phyloP scores from a whole-genome alignment of 2,329 filamentous ascomycete genomes.

The Xylariaceae sp. region DNA sequence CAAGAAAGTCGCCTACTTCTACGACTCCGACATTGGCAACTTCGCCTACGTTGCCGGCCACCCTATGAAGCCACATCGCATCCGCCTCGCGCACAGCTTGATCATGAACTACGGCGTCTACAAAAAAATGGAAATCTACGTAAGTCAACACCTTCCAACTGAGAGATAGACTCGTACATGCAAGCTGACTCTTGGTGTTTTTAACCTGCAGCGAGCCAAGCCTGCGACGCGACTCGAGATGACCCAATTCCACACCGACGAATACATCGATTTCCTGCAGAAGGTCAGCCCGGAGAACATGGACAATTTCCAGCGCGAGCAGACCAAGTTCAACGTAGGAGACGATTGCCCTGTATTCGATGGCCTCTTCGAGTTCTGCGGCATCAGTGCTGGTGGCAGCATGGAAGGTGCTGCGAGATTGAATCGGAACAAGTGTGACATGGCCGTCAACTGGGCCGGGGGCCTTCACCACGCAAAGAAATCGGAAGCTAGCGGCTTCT shows the following conservation, averaged over 20 bases:
- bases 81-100: constrained; percentile 89
- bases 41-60: constrained; percentile 96
- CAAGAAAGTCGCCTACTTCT: constrained; percentile 97
- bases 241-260: constrained; percentile 87
- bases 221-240: constrained; percentile 85
- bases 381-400: constrained; percentile 87
- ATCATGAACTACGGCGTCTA: constrained; percentile 96
- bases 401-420: constrained; percentile 90
- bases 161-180: not conserved
- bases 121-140: constrained; percentile 93
- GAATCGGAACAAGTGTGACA: constrained; percentile 86
- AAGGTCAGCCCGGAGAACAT: constrained; percentile 99
- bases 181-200: constrained; percentile 8
- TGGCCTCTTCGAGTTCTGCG: constrained; percentile 94
- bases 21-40: constrained; percentile 96
- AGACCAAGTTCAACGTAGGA: constrained; percentile 88
- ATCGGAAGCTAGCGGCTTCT: constrained; percentile 92
- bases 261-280: constrained; percentile 91
- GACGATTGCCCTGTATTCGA: constrained; percentile 98
- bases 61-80: constrained; percentile 97
- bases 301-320: constrained; percentile 86
- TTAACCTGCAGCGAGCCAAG: constrained; percentile 61
- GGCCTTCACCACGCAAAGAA: constrained; percentile 98
- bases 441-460: constrained; percentile 97
- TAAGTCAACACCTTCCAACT: constrained; percentile 41